These are phyloP conservation scores for Fusarium irregulare DNA, from an alignment of 2,329 filamentous ascomycete species.

Conservation along the genomic window DNA sequence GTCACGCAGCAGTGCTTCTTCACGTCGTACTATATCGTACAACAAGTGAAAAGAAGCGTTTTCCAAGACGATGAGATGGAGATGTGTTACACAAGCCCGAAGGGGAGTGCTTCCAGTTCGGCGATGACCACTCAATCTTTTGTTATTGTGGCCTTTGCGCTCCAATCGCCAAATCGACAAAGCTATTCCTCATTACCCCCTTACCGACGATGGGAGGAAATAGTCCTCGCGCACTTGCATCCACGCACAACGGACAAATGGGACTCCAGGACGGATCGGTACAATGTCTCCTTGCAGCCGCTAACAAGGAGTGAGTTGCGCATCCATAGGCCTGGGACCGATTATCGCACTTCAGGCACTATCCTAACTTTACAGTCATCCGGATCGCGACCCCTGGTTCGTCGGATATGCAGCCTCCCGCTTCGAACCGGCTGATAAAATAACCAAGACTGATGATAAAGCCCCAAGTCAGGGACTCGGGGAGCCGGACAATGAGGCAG, in stretches of 20 bases:
- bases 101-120: conserved; percentile 46
- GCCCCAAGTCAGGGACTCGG: not conserved
- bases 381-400: conserved; percentile 25
- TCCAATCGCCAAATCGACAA: not conserved
- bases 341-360: not conserved
- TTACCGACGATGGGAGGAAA: not conserved
- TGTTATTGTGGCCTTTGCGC: conserved; percentile 2
- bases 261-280: conserved; percentile 8
- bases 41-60: conserved; percentile 15
- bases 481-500: conserved; percentile 3
- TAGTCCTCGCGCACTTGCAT: not conserved
- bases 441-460: conserved; percentile 2
- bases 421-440: conserved; percentile 8
- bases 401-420: conserved; percentile 43
- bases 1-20: conserved; percentile 11
- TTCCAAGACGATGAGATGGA: conserved; percentile 25
- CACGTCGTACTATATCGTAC: conserved; percentile 23
- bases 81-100: conserved; percentile 12
- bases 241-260: not conserved
- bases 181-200: not conserved
- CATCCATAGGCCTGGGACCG: conserved; percentile 32
- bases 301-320: conserved; percentile 35
- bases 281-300: conserved; percentile 28
- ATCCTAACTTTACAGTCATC: not conserved
- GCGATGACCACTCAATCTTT: conserved; percentile 32